A percentile compares a stretch with the other conserved stretches of the same genome.
These are phyloP conservation scores for Psilocybe subaeruginosa DNA, from an alignment of 768 basidiomycete species.

Conservation along the genomic window DNA sequence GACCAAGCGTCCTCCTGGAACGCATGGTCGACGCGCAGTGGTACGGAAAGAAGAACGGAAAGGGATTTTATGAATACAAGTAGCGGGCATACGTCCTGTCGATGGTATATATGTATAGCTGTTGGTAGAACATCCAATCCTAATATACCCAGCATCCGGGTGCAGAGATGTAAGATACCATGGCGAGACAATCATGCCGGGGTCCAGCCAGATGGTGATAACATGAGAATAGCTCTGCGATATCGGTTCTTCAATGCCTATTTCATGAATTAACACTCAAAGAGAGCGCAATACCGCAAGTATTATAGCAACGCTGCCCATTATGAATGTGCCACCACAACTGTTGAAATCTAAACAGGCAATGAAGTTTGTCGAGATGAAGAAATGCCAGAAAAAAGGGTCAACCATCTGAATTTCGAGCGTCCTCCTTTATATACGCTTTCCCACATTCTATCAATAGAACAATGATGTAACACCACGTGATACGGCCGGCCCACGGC, in stretches of 20 bases:
- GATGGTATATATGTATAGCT: neutral
- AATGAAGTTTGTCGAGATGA: neutral
- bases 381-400: neutral
- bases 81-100: neutral
- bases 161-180: too few relatives aligned
- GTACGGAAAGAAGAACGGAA: slow-evolving; percentile 91
- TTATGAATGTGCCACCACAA: too few relatives aligned
- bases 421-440: slow-evolving; percentile 7
- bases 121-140: too few relatives aligned
- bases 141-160: too few relatives aligned
- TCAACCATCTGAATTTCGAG: neutral
- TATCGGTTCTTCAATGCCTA: too few relatives aligned
- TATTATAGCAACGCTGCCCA: too few relatives aligned
- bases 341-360: neutral
- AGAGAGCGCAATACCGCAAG: too few relatives aligned
- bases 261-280: too few relatives aligned
- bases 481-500: slow-evolving; percentile 4
- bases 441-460: slow-evolving; percentile 14
- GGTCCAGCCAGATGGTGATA: too few relatives aligned
- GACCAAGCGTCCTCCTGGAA: slow-evolving; percentile 86
- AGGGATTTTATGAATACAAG: slow-evolving; percentile 91
- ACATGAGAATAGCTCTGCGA: too few relatives aligned
- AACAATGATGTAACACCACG: slow-evolving; percentile 1
- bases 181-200: too few relatives aligned
- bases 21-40: slow-evolving; percentile 97